Base-by-base conservation (phyloP, 306 rosid genomes). In the Prunus campanulata region DNA sequence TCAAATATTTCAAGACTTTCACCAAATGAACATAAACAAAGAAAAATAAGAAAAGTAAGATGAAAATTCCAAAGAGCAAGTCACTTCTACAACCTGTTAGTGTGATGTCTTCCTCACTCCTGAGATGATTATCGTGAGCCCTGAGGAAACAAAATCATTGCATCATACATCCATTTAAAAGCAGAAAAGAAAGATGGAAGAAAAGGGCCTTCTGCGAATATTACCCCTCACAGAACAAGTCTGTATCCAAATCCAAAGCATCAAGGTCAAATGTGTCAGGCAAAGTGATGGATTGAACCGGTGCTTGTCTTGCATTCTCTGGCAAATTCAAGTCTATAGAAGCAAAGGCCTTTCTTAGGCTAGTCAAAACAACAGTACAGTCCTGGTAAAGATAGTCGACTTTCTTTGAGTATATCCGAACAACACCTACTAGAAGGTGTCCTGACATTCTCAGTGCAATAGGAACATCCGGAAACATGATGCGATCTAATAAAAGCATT, bases 401-500 rank as follows among this genome's bases (percentile, higher is more conserved):
- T 83, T 95, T 83, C 89, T 89, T 92, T 1, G 93, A 88, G 86
- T 95, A 95, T 84, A 95, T 92, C 67, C 97, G 87, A 44, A 88
- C 99, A 51, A 95, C 88, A 2, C 99, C 97, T 20, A 92, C 51
- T 8, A 95, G 85, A 77, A 95, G 99, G 78, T 86, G 90, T 70
- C 97, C 89, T 18, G 99, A 89, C 91, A 93, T 85, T 75, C 97
- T 82, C 67, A 92, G 76, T 2, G 99, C 99, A 9, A 95, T 88
- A 2, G 97, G 97, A 66, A 89, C 99, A 56, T 90, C 97, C 0
- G 97, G 97, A 82, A 84, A 95, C 96, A 95, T 90, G 66, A 90
- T 92, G 15, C 86, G 92, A 27, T 87, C 98, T 92, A 55, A 64
- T 73, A 79, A 42, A 80, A 25, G 68, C 68, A 78, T 63, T 57